A percentile compares a stretch with the other conserved stretches of the same genome.
Conservation (phyloP, 306 rosid genomes). For the Carpinus viminea region DNA sequence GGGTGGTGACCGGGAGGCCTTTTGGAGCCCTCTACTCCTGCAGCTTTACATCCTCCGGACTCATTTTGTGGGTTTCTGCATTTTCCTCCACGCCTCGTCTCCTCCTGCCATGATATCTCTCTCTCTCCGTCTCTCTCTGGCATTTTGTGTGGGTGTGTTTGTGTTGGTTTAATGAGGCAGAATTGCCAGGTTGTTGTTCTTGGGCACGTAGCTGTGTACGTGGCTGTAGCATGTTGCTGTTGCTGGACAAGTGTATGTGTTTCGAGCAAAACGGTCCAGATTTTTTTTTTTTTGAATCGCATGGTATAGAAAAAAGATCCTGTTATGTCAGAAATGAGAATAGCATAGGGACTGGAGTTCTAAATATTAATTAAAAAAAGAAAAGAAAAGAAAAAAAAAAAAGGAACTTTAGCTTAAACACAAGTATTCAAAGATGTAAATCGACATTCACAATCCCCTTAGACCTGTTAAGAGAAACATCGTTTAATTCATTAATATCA, state of each 20-base stretch:
- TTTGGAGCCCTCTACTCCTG: slow-evolving; percentile 64
- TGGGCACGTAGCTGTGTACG: slow-evolving; percentile 8
- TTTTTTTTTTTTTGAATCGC: too few species aligned
- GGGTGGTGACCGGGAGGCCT: slow-evolving; percentile 61
- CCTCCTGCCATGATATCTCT: slow-evolving; percentile 32
- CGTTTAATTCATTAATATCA: too few species aligned
- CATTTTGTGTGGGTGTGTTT: not conserved
- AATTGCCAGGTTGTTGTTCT: not conserved
- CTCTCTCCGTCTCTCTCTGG: not conserved
- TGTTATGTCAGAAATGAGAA: too few species aligned
- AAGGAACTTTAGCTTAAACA: too few species aligned
- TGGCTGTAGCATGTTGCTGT: not conserved
- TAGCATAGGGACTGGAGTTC: too few species aligned
- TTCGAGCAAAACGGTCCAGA: too few species aligned
- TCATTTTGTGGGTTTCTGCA: slow-evolving; percentile 69
- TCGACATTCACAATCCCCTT: too few species aligned
- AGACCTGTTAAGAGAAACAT: too few species aligned
- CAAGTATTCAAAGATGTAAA: too few species aligned
- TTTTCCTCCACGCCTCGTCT: slow-evolving; percentile 54
- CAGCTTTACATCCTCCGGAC: slow-evolving; percentile 50
- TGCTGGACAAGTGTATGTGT: not conserved
- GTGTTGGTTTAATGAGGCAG: not conserved
- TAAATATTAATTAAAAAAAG: too few species aligned
- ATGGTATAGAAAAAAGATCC: too few species aligned
- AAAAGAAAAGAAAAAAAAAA: too few species aligned